These are phyloP conservation scores for Verticillium dahliae DNA, from an alignment of 2,329 filamentous ascomycete genomes.

Conservation along the genomic window DNA sequence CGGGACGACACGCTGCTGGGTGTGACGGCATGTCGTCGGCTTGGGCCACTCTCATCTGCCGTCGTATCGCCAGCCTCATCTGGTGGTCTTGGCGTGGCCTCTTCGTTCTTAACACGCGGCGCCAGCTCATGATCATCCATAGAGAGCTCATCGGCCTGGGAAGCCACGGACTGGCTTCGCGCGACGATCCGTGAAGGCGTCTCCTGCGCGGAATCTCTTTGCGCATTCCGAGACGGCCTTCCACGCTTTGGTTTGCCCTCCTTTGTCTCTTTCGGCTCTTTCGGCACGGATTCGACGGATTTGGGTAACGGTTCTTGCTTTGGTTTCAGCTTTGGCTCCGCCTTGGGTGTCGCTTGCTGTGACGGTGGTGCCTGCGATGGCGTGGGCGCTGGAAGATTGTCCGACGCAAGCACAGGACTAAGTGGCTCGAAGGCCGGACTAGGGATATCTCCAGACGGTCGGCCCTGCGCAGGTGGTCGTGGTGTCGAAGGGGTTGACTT, in stretches of 20 bases:
- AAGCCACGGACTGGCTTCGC: constrained; percentile 39
- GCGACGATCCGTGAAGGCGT: constrained; percentile 24
- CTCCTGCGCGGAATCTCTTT: constrained; percentile 25
- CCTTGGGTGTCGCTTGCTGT: constrained; percentile 28
- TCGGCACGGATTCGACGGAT: neutral
- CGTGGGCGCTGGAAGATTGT: constrained; percentile 23
- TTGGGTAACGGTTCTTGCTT: neutral
- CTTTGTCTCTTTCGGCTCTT: constrained; percentile 1
- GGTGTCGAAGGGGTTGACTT: constrained; percentile 54
- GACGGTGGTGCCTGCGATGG: constrained; percentile 20
- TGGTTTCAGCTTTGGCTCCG: constrained; percentile 8
- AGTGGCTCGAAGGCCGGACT: constrained; percentile 54
- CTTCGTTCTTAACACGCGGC: constrained; percentile 53
- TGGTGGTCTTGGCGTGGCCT: constrained; percentile 43
- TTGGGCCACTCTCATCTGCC: constrained; percentile 43
- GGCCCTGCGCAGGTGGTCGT: constrained; percentile 18
- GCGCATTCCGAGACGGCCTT: constrained; percentile 27
- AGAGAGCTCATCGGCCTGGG: constrained; percentile 40
- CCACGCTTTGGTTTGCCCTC: constrained; percentile 20
- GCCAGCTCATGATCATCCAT: constrained; percentile 32
- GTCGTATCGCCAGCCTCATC: constrained; percentile 52
- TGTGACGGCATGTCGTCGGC: constrained; percentile 28
- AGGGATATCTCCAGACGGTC: constrained; percentile 25
- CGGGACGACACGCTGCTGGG: constrained; percentile 29
- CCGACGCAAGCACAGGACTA: constrained; percentile 42